phyloP scores from a whole-genome alignment of 2,329 filamentous ascomycete genomes.

The Fusarium metavorans region DNA sequence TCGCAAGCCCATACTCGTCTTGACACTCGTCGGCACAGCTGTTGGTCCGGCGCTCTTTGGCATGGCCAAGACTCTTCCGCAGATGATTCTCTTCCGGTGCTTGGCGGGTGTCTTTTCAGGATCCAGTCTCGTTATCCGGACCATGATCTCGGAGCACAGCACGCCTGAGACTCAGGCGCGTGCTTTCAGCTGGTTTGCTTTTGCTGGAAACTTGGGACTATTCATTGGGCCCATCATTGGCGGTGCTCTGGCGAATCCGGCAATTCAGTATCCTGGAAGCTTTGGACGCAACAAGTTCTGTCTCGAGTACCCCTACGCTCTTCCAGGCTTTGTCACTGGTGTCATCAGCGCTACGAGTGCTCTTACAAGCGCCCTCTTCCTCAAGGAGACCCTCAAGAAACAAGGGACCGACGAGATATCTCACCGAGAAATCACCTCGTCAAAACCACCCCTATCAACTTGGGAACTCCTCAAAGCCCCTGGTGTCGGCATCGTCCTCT shows the following conservation, averaged over 20 bases:
- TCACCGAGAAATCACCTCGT: background rate
- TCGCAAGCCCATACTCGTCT: slow-evolving; percentile 78
- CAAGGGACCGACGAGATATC: slow-evolving; percentile 12
- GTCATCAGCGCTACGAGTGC: slow-evolving; percentile 68
- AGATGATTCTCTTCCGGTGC: slow-evolving; percentile 81
- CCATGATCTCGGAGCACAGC: slow-evolving; percentile 82
- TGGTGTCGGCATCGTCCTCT: slow-evolving; percentile 74
- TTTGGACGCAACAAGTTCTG: slow-evolving; percentile 63
- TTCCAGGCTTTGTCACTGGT: slow-evolving; percentile 66
- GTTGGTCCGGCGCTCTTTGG: slow-evolving; percentile 75
- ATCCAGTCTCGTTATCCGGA: slow-evolving; percentile 78
- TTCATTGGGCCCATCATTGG: slow-evolving; percentile 78
- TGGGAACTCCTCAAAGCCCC: slow-evolving; percentile 68
- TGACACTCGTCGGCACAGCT: slow-evolving; percentile 73
- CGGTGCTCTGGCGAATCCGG: slow-evolving; percentile 76
- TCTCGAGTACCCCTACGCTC: slow-evolving; percentile 63
- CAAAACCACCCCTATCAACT: slow-evolving; percentile 35
- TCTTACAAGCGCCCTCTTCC: slow-evolving; percentile 63
- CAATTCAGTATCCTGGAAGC: slow-evolving; percentile 67
- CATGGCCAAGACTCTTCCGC: slow-evolving; percentile 72
- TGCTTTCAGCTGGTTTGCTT: slow-evolving; percentile 82
- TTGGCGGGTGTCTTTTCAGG: slow-evolving; percentile 80
- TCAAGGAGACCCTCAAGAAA: slow-evolving; percentile 71
- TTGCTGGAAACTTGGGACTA: slow-evolving; percentile 79
- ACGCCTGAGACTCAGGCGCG: slow-evolving; percentile 77